Base-by-base conservation (phyloP, 768 basidiomycete genomes). In the Panaeolus cyanescens region DNA sequence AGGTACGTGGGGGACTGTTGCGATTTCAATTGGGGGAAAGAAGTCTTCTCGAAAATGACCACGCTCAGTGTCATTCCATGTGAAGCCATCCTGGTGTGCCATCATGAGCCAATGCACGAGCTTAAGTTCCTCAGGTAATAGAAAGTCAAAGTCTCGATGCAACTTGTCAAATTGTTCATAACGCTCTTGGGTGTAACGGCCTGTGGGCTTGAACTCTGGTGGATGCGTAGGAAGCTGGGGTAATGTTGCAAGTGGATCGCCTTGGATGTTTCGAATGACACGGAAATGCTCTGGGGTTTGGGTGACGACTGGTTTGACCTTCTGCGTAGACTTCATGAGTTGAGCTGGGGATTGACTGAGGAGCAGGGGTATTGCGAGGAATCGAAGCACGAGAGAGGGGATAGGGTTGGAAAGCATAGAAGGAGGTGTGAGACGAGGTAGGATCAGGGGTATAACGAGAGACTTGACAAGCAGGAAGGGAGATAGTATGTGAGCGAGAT, bases 91-190 rank as follows among this genome's bases (percentile, higher is more conserved):
- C 30, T 64, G 58, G 22, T 79, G 72, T n/a, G 63, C 12, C 4
- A 57, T 60, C 55, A 81, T 66, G 3, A 79, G 50, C 8, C 78
- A 67, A 19, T 78, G 69, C 0, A 77, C 40, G 1, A 80, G 56
- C 19, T 70, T 69, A 10, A 66, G 61, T 55, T 80, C 77, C 42
- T 75, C 72, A 0, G 63, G 62, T 57, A 53, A 65, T 9, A 73
- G 28, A 32, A n/a, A n/a, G n/a, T 60, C 64, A n/a, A n/a, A 9
- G 32, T 36, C 0, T 36, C 32, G 12, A 61, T 59, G 15, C 69
- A n/a, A n/a, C n/a, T n/a, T 59, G 0, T 60, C 56, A 17, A 67
- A 28, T 3, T 65, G 60, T 2, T 63, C 34, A 42, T 66, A 64
- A 22, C 65, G 39, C 17, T 69, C 68, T 0, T 19, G 19, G 4